These are phyloP conservation scores for Quercus wislizeni DNA, from an alignment of 306 rosid genomes.

Conservation along the genomic window DNA sequence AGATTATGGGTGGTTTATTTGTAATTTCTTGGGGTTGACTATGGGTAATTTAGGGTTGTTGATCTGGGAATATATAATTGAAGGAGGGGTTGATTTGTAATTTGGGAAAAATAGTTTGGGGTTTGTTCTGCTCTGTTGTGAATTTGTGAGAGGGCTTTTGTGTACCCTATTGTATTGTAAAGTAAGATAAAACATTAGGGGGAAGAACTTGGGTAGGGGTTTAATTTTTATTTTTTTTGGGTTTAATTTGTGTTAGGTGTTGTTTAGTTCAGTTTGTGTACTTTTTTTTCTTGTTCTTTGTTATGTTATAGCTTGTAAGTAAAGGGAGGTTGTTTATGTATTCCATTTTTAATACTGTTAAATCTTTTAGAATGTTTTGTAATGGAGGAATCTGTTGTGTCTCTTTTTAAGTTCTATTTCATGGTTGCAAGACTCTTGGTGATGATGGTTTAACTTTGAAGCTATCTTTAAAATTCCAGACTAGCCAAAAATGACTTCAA, in stretches of 20 bases:
- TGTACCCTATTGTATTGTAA: constrained; percentile 41
- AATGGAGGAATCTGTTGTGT: background rate
- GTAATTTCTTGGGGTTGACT: constrained; percentile 13
- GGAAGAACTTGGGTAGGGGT: background rate
- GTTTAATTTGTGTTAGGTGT: too few species aligned
- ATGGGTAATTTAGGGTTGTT: constrained; percentile 35
- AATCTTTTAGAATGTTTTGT: background rate
- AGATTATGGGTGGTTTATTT: constrained; percentile 15
- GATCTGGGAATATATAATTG: background rate
- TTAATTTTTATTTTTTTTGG: too few species aligned
- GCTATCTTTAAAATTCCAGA: too few species aligned
- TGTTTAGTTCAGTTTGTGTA: background rate
- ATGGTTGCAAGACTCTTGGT: too few species aligned
- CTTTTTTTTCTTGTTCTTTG: background rate
- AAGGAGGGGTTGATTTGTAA: constrained; percentile 34
- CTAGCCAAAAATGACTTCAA: too few species aligned
- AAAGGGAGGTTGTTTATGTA: background rate
- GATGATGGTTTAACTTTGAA: too few species aligned
- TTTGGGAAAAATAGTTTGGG: constrained; percentile 2
- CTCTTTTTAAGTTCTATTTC: too few species aligned
- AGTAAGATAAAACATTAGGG: constrained; percentile 29
- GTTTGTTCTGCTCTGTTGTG: constrained; percentile 30
- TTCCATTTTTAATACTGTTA: background rate
- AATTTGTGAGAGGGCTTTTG: constrained; percentile 4
- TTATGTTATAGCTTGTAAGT: background rate